Base-by-base conservation (phyloP, 2,329 filamentous ascomycete species). In the Talaromyces piceae region DNA sequence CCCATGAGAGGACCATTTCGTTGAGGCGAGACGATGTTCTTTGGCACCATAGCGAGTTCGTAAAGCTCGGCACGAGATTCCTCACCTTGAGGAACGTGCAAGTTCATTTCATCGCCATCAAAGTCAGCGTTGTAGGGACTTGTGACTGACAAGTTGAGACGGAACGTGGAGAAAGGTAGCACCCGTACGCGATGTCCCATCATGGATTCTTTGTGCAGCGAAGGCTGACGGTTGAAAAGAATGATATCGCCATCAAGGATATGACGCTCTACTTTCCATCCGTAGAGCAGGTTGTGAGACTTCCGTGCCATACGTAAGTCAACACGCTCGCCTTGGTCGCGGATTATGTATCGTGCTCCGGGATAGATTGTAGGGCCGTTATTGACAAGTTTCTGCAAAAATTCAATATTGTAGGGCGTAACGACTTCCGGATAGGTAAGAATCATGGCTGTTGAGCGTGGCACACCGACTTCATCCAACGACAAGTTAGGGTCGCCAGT, bases 121-220 rank as follows among this genome's bases (percentile, higher is more conserved):
- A 98, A 98, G 87, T 98, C 93, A 62, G 93, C 93, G 74, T 99
- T 99, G 78, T 99, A 99, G 0, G 93, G 93, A 25, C 91, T 95
- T 0, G 94, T 98, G 64, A 98, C 93, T 0, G 93, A 98, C 60
- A 98, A 72, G 65, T 99, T 99, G 44, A 99, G 80, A 57, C 93
- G 86, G 77, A 99, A 99, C 1, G 93, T 99, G 5, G 93, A 98
- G 70, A 95, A 98, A 3, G 93, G 93, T 91, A 98, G 97, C 55
- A 99, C 93, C 54, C 86, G 86, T 57, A 98, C 93, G 61, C 89
- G 84, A 72, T 99, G 93, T 70, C 89, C 93, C 94, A 98, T 98
- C 93, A 98, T 99, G 54, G 93, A 98, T 68, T 98, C 93, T 72
- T 99, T 99, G 79, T 99, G 93, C 63, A 99, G 78, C 30, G 93